Evolutionary conservation across 2,329 filamentous ascomycete species (phyloP).

Genomic region (Pyrenophora graminea): DNA sequence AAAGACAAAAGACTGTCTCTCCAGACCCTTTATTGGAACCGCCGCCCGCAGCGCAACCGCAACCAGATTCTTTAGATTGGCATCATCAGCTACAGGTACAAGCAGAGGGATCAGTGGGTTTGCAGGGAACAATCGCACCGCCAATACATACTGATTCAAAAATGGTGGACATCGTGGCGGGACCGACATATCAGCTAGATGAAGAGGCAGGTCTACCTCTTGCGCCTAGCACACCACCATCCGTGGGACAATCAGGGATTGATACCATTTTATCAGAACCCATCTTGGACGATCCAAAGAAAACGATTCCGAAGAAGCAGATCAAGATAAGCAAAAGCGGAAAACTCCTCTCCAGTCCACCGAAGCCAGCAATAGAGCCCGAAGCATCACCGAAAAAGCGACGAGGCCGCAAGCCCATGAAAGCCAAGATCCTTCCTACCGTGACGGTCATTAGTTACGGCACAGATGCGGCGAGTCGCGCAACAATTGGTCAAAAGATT

Average conservation of each 20-base stretch:
- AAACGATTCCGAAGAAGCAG: constrained; percentile 39
- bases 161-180: constrained; percentile 8
- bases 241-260: background rate
- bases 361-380: constrained; percentile 26
- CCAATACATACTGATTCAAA: background rate
- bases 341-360: constrained; percentile 51
- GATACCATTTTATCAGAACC: background rate
- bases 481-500: constrained; percentile 63
- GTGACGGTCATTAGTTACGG: constrained; percentile 67
- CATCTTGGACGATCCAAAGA: constrained; percentile 1
- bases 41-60: background rate
- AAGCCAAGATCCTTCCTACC: constrained; percentile 35
- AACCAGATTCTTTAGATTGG: constrained; percentile 23
- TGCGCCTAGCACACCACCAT: background rate
- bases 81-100: constrained; percentile 36
- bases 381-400: constrained; percentile 53
- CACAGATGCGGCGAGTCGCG: constrained; percentile 50
- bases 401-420: constrained; percentile 26
- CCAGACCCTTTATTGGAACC: constrained; percentile 16
- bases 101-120: constrained; percentile 11
- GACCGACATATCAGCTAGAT: background rate
- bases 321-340: constrained; percentile 50
- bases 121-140: background rate
- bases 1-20: constrained; percentile 46
- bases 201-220: constrained; percentile 1